phyloP scores from a whole-genome alignment of 345 rosid genomes.

The Eucalyptus coolabah region DNA sequence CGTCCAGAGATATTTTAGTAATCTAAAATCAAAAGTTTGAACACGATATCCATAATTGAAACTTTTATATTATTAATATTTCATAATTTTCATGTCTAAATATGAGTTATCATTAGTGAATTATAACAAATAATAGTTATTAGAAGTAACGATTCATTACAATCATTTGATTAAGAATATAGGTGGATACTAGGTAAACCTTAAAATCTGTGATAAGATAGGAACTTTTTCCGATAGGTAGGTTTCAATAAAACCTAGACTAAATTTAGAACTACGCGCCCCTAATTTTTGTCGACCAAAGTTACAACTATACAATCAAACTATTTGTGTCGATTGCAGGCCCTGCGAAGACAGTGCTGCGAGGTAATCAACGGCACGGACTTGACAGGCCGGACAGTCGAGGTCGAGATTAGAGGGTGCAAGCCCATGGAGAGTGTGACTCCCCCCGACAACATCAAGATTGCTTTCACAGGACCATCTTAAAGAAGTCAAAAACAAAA shows the following conservation, averaged over 20 bases:
- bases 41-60: too few relatives aligned
- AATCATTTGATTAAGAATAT: too few relatives aligned
- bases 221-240: not conserved
- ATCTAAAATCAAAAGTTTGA: too few relatives aligned
- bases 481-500: not conserved
- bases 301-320: not conserved
- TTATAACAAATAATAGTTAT: too few relatives aligned
- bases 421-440: slow-evolving; percentile 48
- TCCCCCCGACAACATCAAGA: slow-evolving; percentile 6
- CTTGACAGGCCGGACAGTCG: slow-evolving; percentile 2
- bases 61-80: too few relatives aligned
- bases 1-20: too few relatives aligned
- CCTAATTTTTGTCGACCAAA: not conserved
- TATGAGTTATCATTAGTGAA: too few relatives aligned
- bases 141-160: too few relatives aligned
- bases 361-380: slow-evolving; percentile 24
- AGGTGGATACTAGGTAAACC: too few relatives aligned
- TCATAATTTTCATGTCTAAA: not conserved
- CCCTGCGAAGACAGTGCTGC: slow-evolving; percentile 75
- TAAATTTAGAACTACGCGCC: too few relatives aligned
- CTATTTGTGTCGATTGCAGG: slow-evolving; percentile 19
- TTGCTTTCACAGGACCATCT: not conserved
- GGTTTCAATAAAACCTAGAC: too few relatives aligned
- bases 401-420: slow-evolving; percentile 54
- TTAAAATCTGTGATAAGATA: not conserved